Evolutionary conservation across 805 yeast species (phyloP).

Genomic region (Saccharomycopsis babjevae): DNA sequence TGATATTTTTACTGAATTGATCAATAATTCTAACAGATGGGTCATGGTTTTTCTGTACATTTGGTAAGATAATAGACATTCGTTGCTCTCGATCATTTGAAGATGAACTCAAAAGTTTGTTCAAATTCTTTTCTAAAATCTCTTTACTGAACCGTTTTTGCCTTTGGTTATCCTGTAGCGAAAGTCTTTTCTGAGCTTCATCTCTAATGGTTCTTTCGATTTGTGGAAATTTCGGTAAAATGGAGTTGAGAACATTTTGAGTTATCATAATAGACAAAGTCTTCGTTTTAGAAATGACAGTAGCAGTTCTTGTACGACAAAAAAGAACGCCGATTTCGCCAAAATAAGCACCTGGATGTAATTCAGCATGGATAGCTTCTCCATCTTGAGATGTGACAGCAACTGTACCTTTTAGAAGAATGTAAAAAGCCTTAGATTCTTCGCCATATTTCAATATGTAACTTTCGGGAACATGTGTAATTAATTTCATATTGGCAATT

Average conservation of each 20-base stretch:
- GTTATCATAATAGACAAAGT: constrained; percentile 63
- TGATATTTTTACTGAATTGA: background rate
- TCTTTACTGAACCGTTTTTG: constrained; percentile 7
- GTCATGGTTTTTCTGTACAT: background rate
- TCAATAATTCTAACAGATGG: constrained; percentile 1
- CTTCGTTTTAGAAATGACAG: constrained; percentile 59
- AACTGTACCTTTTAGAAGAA: constrained; percentile 69
- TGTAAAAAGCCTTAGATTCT: constrained; percentile 66
- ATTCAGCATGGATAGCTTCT: constrained; percentile 62
- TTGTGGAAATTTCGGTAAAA: constrained; percentile 51
- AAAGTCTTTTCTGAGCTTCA: constrained; percentile 69
- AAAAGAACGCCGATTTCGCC: constrained; percentile 74
- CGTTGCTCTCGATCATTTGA: constrained; percentile 5
- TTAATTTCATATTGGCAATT: constrained; percentile 45
- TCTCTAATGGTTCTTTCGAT: constrained; percentile 63
- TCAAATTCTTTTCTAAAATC: background rate
- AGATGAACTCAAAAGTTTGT: background rate
- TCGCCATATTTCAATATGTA: constrained; percentile 61
- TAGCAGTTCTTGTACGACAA: constrained; percentile 70
- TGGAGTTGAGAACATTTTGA: constrained; percentile 47
- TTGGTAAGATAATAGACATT: constrained; percentile 12
- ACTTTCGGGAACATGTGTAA: constrained; percentile 58
- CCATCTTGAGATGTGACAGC: constrained; percentile 73
- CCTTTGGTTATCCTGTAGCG: constrained; percentile 54
- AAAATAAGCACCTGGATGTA: constrained; percentile 46